Percentiles rank a stretch among this genome's conserved stretches.
Evolutionary conservation across 2,329 filamentous ascomycete species (phyloP).

Genomic region (Sporothrix phasma): DNA sequence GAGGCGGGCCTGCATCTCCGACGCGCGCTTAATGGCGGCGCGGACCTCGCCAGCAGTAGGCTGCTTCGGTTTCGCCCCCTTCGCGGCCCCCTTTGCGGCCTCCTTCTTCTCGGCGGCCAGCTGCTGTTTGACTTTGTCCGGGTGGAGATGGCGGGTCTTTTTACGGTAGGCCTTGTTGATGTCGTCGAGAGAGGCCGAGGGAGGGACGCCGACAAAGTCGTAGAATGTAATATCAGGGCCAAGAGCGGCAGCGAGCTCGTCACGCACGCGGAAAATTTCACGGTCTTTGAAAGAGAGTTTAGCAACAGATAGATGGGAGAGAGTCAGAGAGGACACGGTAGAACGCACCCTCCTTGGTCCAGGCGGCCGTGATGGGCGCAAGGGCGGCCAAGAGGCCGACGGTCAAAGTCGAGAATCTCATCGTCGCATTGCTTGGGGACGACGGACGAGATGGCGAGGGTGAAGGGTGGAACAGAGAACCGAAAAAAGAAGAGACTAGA

Average conservation of each 20-base stretch:
- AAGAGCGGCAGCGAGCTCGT: constrained; percentile 70
- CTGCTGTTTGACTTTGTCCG: constrained; percentile 87
- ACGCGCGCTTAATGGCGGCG: constrained; percentile 68
- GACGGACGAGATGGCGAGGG: constrained; percentile 18
- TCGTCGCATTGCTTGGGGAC: constrained; percentile 46
- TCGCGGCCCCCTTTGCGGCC: constrained; percentile 41
- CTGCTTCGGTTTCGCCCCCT: too few species aligned
- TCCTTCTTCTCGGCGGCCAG: constrained; percentile 57
- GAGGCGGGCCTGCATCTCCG: constrained; percentile 73
- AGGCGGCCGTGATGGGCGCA: constrained; percentile 59
- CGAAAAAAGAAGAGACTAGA: background rate
- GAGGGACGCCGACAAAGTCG: constrained; percentile 72
- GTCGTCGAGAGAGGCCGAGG: constrained; percentile 69
- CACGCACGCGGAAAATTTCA: constrained; percentile 91
- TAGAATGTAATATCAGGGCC: constrained; percentile 82
- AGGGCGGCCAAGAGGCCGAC: constrained; percentile 60
- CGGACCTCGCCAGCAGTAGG: constrained; percentile 67
- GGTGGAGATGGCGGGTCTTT: constrained; percentile 72
- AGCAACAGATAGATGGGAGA: background rate
- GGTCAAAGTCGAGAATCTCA: constrained; percentile 61
- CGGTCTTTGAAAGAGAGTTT: constrained; percentile 59
- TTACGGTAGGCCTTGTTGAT: constrained; percentile 92
- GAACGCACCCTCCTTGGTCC: constrained; percentile 71
- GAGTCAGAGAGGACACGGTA: background rate
- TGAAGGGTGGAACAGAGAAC: background rate